Conservation (phyloP, 106 monocot genomes). For the Dendrobium chrysotoxum region DNA sequence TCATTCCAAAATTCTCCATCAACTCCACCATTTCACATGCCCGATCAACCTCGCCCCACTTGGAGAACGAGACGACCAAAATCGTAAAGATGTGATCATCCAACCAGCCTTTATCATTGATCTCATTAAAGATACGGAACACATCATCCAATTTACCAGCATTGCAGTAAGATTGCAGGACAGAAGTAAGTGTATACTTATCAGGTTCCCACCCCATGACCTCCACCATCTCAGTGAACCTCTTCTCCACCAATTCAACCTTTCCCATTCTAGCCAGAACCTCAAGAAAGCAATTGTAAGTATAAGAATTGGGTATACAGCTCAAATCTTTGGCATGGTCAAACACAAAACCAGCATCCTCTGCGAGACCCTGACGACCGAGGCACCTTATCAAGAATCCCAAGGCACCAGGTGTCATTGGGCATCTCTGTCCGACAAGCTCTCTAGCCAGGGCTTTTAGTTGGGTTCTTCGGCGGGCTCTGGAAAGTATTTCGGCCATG, state of each 20-base stretch:
- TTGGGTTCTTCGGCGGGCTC: slow-evolving; percentile 13
- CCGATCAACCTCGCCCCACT: slow-evolving; percentile 58
- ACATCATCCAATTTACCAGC: slow-evolving; percentile 38
- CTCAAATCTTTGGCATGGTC: slow-evolving; percentile 34
- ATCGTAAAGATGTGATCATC: slow-evolving; percentile 57
- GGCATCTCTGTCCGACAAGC: slow-evolving; percentile 29
- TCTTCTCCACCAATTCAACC: slow-evolving; percentile 36
- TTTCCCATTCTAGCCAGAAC: slow-evolving; percentile 43
- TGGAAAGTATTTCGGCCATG: slow-evolving; percentile 53
- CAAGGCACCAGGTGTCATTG: slow-evolving; percentile 55
- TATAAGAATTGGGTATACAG: slow-evolving; percentile 59
- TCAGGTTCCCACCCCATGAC: slow-evolving; percentile 31
- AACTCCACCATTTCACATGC: slow-evolving; percentile 36
- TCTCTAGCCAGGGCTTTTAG: slow-evolving; percentile 38
- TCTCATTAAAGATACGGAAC: slow-evolving; percentile 36
- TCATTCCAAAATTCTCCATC: slow-evolving; percentile 51
- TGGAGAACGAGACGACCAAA: slow-evolving; percentile 55
- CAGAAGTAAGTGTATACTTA: slow-evolving; percentile 68
- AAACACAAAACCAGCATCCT: slow-evolving; percentile 44
- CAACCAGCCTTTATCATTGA: slow-evolving; percentile 44
- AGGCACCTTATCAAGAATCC: slow-evolving; percentile 79
- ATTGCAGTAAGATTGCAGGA: slow-evolving; percentile 62
- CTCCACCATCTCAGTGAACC: slow-evolving; percentile 44
- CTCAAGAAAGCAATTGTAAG: slow-evolving; percentile 78
- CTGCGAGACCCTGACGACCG: slow-evolving; percentile 32